Evolutionary conservation across 2,329 filamentous ascomycete species (phyloP), one percentile per base, ranked within the genome.

Genomic region (Nothophoma quercina): DNA sequence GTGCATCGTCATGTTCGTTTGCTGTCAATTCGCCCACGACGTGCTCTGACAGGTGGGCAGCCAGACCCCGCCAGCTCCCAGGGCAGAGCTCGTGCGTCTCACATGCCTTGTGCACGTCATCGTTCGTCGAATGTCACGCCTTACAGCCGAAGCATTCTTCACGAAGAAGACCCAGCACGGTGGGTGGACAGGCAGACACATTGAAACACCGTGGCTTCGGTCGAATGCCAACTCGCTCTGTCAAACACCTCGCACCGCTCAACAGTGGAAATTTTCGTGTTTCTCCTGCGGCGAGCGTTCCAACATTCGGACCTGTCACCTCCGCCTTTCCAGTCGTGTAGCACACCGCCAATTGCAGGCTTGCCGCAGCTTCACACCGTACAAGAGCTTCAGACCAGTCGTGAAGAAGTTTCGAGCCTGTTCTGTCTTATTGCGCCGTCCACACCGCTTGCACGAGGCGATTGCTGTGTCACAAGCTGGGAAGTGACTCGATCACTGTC

Each of bases 271-370:
- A 10, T 42, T 45, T 52, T 54, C 42, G 29, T 40, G 22, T 30
- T 44, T 39, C 40, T 55, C 48, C 46, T 47, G 44, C 23, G 40
- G 34, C 26, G 42, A 43, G 40, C 58, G 53, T 56, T 50, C 51
- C 62, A 56, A 61, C 56, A 61, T 43, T 50, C 46, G 51, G 56
- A 41, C 54, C 52, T 47, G 40, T 51, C 48, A 49, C 49, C 42
- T 40, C 18, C 25, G 47, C 26, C 50, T 41, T n/a, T 28, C 28
- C 42, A 21, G 36, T 53, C 22, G 19, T 55, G 48, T 55, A 47
- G 25, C 58, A 58, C 60, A 64, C 62, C 62, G 62, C 62, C 58
- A 54, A 45, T 58, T 59, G 53, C 44, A 47, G 29, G 22, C 52
- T 47, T 26, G 34, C 32, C 26, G 28, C 16, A 21, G 22, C 18